Evolutionary conservation across 495 filamentous ascomycete genomes (phyloP), one percentile per base, ranked within the genome.

Genomic region (Penicillium chermesinum): DNA sequence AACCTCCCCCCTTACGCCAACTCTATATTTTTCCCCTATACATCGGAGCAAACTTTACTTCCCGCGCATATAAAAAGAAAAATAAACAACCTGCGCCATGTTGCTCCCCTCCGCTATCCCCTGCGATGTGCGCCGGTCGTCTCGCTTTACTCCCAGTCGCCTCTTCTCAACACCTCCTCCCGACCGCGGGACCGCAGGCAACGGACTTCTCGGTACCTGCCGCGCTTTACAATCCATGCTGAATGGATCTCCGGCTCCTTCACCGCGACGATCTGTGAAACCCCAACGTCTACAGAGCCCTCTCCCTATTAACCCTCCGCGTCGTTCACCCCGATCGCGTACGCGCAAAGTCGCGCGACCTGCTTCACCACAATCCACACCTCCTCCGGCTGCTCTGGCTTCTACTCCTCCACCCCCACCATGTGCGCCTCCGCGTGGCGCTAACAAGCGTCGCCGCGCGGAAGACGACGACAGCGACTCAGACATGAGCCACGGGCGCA

Each of bases 171-270:
- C 83, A 45, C 81, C 81, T 35, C 78, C 81, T 33, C 76, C 71
- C 25, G 73, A 81, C 54, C 61, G 76, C 45, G 71, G 69, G 46
- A 69, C 61, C 37, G 71, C 77, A 22, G 75, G 78, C 52, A 69
- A 71, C 54, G 79, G 82, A 64, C 77, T 87, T 44, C 74, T 83
- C 54, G 77, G 74, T 35, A 83, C 84, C 45, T 88, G 84, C 64
- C 84, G 83, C 63, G 79, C 82, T 2, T 76, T 89, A 0, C 86
- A 89, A 54, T 80, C 81, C 0, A 80, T 87, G 48, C 73, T 89
- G 18, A 67, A 69, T 19, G 64, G 65, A 32, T 70, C 71, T 2
- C 70, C 65, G 18, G 61, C 61, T 19, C 65, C 71, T 12, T 60
- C 62, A 9, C 62, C 64, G 49, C 72, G 49, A 53, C 57, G 66